Evolutionary conservation across 2,329 filamentous ascomycete species (phyloP).

Genomic region (Penicillium sp.): DNA sequence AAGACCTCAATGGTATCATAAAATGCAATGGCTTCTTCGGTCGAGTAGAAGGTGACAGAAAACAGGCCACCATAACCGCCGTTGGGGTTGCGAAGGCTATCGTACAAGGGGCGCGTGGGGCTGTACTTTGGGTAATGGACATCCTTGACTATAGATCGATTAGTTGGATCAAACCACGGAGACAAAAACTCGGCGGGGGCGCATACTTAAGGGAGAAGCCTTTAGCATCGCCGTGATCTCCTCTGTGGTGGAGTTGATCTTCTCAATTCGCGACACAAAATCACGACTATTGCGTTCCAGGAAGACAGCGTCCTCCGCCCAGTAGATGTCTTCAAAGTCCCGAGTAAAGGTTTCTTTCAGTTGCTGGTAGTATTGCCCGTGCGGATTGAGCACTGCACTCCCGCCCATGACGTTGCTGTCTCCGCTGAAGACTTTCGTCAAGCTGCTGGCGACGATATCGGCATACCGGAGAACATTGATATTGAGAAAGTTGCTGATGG

Average conservation of each 20-base stretch:
- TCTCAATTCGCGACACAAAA: constrained; percentile 74
- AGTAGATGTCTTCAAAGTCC: constrained; percentile 84
- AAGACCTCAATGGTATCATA: constrained; percentile 81
- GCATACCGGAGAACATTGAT: constrained; percentile 85
- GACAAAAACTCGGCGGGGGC: neutral
- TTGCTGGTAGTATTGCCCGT: constrained; percentile 62
- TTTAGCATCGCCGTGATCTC: constrained; percentile 69
- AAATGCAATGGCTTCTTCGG: constrained; percentile 69
- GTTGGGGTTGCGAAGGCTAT: constrained; percentile 65
- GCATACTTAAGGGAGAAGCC: constrained; percentile 50
- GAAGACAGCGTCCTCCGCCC: constrained; percentile 90
- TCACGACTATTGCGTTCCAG: constrained; percentile 95
- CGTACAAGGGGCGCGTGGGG: constrained; percentile 66
- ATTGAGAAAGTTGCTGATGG: constrained; percentile 93
- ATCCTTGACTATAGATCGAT: constrained; percentile 56
- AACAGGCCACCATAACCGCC: constrained; percentile 89
- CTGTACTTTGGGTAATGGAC: constrained; percentile 85
- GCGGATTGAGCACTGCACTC: constrained; percentile 61
- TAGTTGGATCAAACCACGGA: neutral
- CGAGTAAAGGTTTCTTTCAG: constrained; percentile 63
- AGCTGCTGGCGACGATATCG: constrained; percentile 87
- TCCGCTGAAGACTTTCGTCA: constrained; percentile 96
- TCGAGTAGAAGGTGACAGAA: constrained; percentile 72
- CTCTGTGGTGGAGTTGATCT: constrained; percentile 82
- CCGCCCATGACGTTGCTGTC: constrained; percentile 99